These are phyloP conservation scores for Pterocarpus macrocarpus DNA, from an alignment of 306 rosid genomes.

Conservation along the genomic window DNA sequence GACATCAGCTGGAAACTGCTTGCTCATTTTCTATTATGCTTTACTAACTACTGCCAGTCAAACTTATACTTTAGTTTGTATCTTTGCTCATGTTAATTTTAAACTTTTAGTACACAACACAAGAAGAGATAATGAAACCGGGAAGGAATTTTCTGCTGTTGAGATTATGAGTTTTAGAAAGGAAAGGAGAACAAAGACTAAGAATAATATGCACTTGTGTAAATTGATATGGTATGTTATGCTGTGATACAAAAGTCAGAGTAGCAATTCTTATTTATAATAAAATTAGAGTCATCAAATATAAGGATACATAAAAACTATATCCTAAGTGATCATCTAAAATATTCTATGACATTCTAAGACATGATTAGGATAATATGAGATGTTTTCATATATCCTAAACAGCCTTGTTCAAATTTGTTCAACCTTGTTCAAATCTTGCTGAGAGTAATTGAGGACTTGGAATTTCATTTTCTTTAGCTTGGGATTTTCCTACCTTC, in stretches of 20 bases:
- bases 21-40: constrained; percentile 8
- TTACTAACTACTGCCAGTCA: neutral
- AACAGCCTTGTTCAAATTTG: neutral
- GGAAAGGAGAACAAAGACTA: too few relatives aligned
- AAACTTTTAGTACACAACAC: neutral
- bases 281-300: neutral
- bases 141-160: neutral
- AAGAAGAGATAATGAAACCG: neutral
- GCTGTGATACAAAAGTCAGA: too few relatives aligned
- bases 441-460: neutral
- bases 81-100: neutral
- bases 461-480: neutral
- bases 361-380: neutral
- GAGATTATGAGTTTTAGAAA: too few relatives aligned
- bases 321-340: too few relatives aligned
- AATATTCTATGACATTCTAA: too few relatives aligned
- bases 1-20: constrained; percentile 10
- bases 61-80: neutral
- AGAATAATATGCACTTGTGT: neutral
- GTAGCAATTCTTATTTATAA: neutral
- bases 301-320: neutral
- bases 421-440: too few relatives aligned
- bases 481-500: constrained; percentile 19
- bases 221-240: neutral
- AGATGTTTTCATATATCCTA: neutral